These are phyloP conservation scores for Neotropicomus parvogracilis DNA, from an alignment of 1,284 basidiomycete species.

Conservation along the genomic window DNA sequence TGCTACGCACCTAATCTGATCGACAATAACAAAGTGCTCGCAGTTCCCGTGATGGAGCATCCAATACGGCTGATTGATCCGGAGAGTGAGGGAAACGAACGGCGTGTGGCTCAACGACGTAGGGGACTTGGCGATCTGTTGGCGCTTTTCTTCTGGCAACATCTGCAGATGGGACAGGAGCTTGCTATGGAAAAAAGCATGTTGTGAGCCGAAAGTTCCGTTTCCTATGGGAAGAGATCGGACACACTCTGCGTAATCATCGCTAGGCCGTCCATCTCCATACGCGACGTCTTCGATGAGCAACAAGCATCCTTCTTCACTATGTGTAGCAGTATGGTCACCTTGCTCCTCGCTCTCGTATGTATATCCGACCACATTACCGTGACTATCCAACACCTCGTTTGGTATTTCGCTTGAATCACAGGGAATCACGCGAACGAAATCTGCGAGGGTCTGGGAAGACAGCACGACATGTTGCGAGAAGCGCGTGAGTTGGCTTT, in stretches of 20 bases:
- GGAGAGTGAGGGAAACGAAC: constrained; percentile 52
- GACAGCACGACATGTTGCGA: constrained; percentile 67
- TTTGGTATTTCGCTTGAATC: constrained; percentile 51
- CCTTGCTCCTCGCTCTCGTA: constrained; percentile 16
- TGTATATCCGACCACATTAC: constrained; percentile 37
- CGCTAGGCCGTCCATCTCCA: constrained; percentile 45
- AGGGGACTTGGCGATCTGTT: constrained; percentile 41
- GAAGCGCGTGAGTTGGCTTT: constrained; percentile 53
- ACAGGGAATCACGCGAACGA: constrained; percentile 62
- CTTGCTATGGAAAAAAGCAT: constrained; percentile 40
- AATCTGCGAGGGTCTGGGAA: constrained; percentile 68
- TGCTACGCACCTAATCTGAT: constrained; percentile 60
- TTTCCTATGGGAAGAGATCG: not conserved
- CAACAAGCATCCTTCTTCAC: constrained; percentile 43
- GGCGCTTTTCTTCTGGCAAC: constrained; percentile 35
- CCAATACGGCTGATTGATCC: constrained; percentile 75
- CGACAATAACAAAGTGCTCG: constrained; percentile 72
- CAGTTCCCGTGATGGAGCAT: constrained; percentile 75
- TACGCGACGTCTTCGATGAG: constrained; percentile 59
- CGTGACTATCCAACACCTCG: constrained; percentile 37
- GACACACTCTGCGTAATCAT: constrained; percentile 60
- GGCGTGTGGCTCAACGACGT: constrained; percentile 45
- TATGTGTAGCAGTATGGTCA: constrained; percentile 10
- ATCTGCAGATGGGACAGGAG: constrained; percentile 43
- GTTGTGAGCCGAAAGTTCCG: not conserved